Evolutionary conservation across 352 stramenopile genomes (phyloP).

Genomic region (Thalassiosira exigua): DNA sequence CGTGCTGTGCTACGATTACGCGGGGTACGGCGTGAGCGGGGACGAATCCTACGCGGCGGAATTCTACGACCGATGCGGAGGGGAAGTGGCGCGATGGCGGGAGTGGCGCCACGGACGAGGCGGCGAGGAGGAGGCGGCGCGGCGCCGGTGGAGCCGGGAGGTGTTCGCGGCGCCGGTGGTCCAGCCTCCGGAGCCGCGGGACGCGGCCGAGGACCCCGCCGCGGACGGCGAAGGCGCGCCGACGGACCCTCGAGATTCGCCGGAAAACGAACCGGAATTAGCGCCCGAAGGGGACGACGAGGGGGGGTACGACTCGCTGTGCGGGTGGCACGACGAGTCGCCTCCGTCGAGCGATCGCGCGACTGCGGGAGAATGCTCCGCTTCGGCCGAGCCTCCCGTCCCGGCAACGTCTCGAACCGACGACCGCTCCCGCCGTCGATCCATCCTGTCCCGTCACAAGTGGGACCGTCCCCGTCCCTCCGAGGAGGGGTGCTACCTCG

Average conservation of each 20-base stretch:
- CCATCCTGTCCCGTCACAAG: neutral
- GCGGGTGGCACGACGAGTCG: neutral
- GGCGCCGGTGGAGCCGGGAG: neutral
- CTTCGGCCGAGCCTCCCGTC: neutral
- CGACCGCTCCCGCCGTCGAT: neutral
- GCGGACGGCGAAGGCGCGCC: too few species aligned
- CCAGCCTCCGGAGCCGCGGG: neutral
- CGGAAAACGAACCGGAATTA: too few species aligned
- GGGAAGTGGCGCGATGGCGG: neutral
- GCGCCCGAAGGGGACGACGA: neutral
- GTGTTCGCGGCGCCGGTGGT: neutral
- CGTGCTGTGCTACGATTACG: slow-evolving; percentile 87
- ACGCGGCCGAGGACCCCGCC: too few species aligned
- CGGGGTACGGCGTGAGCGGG: slow-evolving; percentile 77
- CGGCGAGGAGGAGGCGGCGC: neutral
- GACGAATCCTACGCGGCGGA: neutral
- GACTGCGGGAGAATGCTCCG: neutral
- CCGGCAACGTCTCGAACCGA: neutral
- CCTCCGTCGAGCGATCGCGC: neutral
- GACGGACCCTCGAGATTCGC: too few species aligned
- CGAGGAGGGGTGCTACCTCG: slow-evolving; percentile 76
- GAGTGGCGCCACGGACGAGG: neutral
- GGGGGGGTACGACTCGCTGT: neutral
- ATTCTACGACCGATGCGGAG: neutral
- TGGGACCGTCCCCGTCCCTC: slow-evolving; percentile 53